Percentiles rank a stretch among this genome's conserved stretches.
Evolutionary conservation across 2,329 filamentous ascomycete species (phyloP).

Genomic region (Sporothrix variecibatus): DNA sequence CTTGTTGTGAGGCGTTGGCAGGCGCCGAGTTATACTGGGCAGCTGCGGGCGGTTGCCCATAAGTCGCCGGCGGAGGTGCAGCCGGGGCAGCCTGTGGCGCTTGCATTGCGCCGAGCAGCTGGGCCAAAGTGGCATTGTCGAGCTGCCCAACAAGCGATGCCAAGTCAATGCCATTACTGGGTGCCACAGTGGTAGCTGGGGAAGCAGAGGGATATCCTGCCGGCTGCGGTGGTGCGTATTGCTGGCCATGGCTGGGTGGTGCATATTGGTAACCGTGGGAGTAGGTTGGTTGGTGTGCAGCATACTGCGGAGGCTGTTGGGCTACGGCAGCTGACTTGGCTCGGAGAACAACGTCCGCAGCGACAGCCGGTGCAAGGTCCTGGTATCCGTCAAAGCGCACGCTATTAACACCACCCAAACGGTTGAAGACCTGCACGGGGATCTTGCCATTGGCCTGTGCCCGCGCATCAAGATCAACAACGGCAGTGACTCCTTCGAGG

Average conservation of each 20-base stretch:
- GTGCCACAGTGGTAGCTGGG: slow-evolving; percentile 24
- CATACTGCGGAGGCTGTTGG: slow-evolving; percentile 37
- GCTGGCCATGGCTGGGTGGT: not conserved
- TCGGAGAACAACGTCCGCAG: slow-evolving; percentile 77
- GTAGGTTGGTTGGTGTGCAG: slow-evolving; percentile 32
- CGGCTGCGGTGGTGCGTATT: not conserved
- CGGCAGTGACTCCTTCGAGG: slow-evolving; percentile 82
- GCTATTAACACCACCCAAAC: slow-evolving; percentile 70
- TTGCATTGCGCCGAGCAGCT: slow-evolving; percentile 41
- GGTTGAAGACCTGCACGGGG: slow-evolving; percentile 81
- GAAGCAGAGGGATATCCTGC: slow-evolving; percentile 30
- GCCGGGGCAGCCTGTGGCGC: slow-evolving; percentile 17
- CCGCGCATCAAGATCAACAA: slow-evolving; percentile 72
- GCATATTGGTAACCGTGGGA: slow-evolving; percentile 33
- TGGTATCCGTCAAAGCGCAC: slow-evolving; percentile 87
- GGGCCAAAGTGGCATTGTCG: slow-evolving; percentile 40
- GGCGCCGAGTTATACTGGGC: slow-evolving; percentile 8
- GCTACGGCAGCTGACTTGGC: slow-evolving; percentile 54
- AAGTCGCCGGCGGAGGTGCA: not conserved
- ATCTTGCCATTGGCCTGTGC: slow-evolving; percentile 74
- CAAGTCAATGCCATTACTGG: slow-evolving; percentile 28
- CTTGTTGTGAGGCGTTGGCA: slow-evolving; percentile 33
- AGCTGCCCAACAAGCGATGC: slow-evolving; percentile 35
- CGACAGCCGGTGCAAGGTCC: slow-evolving; percentile 74
- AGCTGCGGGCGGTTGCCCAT: not conserved